A percentile compares a stretch with the other conserved stretches of the same genome.
These are phyloP conservation scores for Agaricus blazei DNA, from an alignment of 768 basidiomycete genomes.

Conservation along the genomic window DNA sequence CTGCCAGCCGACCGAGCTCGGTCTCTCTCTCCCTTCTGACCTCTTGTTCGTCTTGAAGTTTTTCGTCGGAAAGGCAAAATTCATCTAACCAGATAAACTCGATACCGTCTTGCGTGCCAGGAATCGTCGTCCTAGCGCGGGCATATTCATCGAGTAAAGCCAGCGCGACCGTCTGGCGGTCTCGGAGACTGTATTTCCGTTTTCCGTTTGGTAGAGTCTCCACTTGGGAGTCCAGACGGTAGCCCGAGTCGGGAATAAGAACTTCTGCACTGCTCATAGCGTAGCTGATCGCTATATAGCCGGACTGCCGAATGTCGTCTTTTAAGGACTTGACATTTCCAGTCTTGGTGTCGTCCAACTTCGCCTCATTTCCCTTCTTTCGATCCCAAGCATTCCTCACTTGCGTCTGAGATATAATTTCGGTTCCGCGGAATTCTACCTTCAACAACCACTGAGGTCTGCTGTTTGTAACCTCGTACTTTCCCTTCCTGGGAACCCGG, in stretches of 20 bases:
- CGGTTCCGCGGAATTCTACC: no score
- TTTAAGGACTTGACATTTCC: no score
- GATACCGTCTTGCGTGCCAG: background rate
- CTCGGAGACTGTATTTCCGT: background rate
- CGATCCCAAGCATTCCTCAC: no score
- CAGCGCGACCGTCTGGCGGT: background rate
- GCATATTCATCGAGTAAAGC: constrained; percentile 1
- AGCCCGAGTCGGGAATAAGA: background rate
- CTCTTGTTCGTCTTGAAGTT: background rate
- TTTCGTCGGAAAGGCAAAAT: constrained; percentile 4
- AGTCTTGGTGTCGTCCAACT: no score
- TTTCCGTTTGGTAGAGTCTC: background rate
- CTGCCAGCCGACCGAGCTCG: constrained; percentile 4
- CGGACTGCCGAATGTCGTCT: background rate
- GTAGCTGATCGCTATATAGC: constrained; percentile 9
- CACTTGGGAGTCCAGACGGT: background rate
- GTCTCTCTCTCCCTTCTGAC: background rate
- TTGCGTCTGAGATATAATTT: no score
- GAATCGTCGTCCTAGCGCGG: background rate
- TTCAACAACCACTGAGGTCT: no score
- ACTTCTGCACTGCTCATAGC: constrained; percentile 2
- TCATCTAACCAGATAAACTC: constrained; percentile 10
- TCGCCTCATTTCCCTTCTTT: no score
- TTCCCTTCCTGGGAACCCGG: no score
- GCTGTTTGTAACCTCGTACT: no score